Evolutionary conservation across 78 protist genomes (phyloP).

Genomic region (Dictyostelium brefeldianum): DNA sequence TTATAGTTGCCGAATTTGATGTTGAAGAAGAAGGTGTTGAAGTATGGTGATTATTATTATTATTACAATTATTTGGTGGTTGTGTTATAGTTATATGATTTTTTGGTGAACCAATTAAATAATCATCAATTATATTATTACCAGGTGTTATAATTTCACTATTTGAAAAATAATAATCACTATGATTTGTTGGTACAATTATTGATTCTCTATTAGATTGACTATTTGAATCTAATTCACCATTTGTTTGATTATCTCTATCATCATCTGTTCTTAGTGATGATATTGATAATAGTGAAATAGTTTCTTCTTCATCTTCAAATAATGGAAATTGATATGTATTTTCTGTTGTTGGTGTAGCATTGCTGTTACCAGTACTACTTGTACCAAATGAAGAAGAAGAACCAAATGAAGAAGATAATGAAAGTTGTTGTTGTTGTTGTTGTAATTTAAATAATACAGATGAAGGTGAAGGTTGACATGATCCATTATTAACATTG

Average conservation of each 20-base stretch:
- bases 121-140: conserved; percentile 17
- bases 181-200: conserved; percentile 1
- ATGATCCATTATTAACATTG: neutral
- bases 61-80: neutral
- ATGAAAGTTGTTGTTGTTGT: neutral
- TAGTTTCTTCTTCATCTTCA: conserved; percentile 2
- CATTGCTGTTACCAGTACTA: no score
- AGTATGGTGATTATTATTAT: neutral
- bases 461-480: neutral
- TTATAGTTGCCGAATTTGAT: neutral
- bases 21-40: neutral
- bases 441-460: no score
- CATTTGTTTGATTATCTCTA: conserved; percentile 1
- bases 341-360: neutral
- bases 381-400: neutral
- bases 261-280: conserved; percentile 1
- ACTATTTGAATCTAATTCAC: neutral
- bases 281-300: conserved; percentile 5
- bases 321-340: neutral
- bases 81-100: neutral
- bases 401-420: neutral
- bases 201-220: neutral
- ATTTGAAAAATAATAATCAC: neutral
- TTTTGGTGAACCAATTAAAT: neutral
- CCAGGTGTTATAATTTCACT: conserved; percentile 11